phyloP scores from a whole-genome alignment of 805 yeast genomes.

The Millerozyma acaciae region DNA sequence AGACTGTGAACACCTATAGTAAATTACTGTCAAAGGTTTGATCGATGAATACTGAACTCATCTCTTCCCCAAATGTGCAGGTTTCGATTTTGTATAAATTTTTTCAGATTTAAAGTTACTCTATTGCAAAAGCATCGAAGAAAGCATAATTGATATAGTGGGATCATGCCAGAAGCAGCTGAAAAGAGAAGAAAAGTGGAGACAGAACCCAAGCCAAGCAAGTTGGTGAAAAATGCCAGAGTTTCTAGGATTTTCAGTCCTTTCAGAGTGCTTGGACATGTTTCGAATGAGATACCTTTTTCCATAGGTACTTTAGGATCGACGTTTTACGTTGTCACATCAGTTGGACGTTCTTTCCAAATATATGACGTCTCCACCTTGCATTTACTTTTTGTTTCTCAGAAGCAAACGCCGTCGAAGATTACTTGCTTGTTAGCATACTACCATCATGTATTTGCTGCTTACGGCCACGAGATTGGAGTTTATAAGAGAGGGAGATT shows the following conservation, averaged over 20 bases:
- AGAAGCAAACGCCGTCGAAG: slow-evolving; percentile 63
- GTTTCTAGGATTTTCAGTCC: slow-evolving; percentile 72
- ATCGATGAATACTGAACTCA: too few relatives aligned
- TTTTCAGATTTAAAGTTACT: too few relatives aligned
- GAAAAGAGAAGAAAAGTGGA: slow-evolving; percentile 34
- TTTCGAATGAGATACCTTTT: slow-evolving; percentile 82
- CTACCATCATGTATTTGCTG: slow-evolving; percentile 79
- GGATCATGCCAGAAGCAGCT: slow-evolving; percentile 19
- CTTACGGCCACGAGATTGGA: slow-evolving; percentile 67
- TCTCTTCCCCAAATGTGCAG: too few relatives aligned
- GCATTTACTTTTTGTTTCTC: slow-evolving; percentile 82
- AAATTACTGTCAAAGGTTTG: too few relatives aligned
- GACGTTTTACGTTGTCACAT: slow-evolving; percentile 81
- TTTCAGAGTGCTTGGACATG: slow-evolving; percentile 81
- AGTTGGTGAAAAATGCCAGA: not conserved
- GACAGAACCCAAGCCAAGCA: not conserved
- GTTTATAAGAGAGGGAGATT: slow-evolving; percentile 78
- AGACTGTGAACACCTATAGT: too few relatives aligned
- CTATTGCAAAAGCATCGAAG: too few relatives aligned
- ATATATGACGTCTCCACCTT: slow-evolving; percentile 88
- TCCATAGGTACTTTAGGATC: slow-evolving; percentile 86
- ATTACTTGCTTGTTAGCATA: slow-evolving; percentile 76
- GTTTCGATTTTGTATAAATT: too few relatives aligned
- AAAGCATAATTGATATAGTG: not conserved
- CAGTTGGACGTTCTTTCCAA: slow-evolving; percentile 87